Evolutionary conservation across 768 basidiomycete genomes (phyloP), one percentile per base, ranked within the genome.

Genomic region (Trametes coccinea): DNA sequence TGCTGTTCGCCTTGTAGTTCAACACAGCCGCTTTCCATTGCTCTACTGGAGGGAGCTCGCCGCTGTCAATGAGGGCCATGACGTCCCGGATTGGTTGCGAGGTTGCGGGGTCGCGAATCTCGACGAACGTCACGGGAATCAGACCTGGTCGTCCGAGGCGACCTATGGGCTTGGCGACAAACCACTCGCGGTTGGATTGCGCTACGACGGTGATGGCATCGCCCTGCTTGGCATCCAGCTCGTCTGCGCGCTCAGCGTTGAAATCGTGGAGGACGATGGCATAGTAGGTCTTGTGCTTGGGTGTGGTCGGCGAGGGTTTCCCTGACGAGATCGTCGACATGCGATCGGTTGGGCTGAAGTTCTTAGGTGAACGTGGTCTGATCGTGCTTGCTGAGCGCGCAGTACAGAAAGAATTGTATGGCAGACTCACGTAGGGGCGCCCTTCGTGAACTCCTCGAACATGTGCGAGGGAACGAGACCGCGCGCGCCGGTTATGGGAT

Each of bases 131-230:
- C 53, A 94, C 95, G 5, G 97, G 97, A 60, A 99, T 98, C 59
- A 99, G 83, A 53, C 97, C 97, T 0, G 97, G 97, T 56, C 95
- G 89, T 33, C 97, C 96, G 17, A 99, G 84, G 57, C 86, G 83
- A 43, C 95, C 94, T 69, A 99, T 99, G 11, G 96, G 94, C 76
- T 99, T 99, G 30, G 97, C 97, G 50, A 99, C 97, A 74, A 98
- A 98, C 97, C 97, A 99, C 74, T 99, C 97, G 65, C 94, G 93
- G 71, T 98, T 99, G n/a, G 95, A 98, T 74, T 98, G 97, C 0
- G 97, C 97, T 59, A 98, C 97, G 62, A 99, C 93, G 16, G 95
- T 91, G 71, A 99, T 92, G 7, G 92, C 83, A 69, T 99, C 97
- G 39, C 95, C 96, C 0, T 88, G 84, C 69, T 90, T 94, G 1